A percentile compares a stretch with the other conserved stretches of the same genome.
phyloP scores from a whole-genome alignment of 2,329 filamentous ascomycete genomes.

The Ophiosphaerella herpotricha region DNA sequence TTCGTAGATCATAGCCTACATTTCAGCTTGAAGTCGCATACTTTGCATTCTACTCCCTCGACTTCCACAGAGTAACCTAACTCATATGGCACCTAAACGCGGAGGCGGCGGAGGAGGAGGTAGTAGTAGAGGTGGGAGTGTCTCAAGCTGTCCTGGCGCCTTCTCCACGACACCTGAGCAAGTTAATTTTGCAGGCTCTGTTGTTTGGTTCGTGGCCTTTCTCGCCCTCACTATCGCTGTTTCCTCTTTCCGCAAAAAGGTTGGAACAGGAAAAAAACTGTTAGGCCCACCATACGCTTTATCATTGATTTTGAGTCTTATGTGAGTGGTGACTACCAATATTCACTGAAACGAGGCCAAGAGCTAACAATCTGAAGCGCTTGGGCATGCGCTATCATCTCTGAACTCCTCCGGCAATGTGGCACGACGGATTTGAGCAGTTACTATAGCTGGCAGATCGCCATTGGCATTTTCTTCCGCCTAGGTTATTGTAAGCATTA shows the following conservation, averaged over 20 bases:
- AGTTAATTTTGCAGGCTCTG: slow-evolving; percentile 19
- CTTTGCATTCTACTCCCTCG: not conserved
- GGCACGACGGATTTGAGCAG: not conserved
- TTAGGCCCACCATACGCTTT: slow-evolving; percentile 21
- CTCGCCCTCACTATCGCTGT: slow-evolving; percentile 20
- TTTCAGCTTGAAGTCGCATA: too few species aligned
- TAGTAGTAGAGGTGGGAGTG: not conserved
- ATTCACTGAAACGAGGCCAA: too few species aligned
- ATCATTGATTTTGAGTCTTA: slow-evolving; percentile 13
- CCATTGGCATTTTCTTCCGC: slow-evolving; percentile 21
- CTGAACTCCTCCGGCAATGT: slow-evolving; percentile 21
- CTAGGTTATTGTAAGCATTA: slow-evolving; percentile 9
- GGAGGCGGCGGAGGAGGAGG: slow-evolving; percentile 13
- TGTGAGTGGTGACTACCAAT: slow-evolving; percentile 20
- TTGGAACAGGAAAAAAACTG: slow-evolving; percentile 24
- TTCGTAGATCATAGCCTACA: not conserved
- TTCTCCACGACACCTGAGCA: slow-evolving; percentile 11
- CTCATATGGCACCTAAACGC: slow-evolving; percentile 29
- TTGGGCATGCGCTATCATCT: slow-evolving; percentile 13
- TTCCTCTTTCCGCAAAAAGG: slow-evolving; percentile 23
- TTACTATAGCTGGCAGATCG: slow-evolving; percentile 18
- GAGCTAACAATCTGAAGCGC: slow-evolving; percentile 10
- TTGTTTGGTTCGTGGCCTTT: slow-evolving; percentile 22
- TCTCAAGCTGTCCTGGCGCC: slow-evolving; percentile 18
- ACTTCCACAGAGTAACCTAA: not conserved